phyloP scores from a whole-genome alignment of 305 asterid genomes.

The Lippia alba region DNA sequence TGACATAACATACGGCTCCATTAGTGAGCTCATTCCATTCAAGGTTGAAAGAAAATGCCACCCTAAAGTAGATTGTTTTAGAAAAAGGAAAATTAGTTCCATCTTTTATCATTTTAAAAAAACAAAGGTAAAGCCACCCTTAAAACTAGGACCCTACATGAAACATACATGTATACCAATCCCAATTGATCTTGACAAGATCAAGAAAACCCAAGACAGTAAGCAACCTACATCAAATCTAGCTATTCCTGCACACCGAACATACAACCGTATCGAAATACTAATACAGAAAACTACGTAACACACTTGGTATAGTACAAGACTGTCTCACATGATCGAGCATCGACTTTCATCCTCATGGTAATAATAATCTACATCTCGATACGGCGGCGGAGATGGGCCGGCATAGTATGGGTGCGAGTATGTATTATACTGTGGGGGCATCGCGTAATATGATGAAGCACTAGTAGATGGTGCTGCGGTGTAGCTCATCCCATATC shows the following conservation, averaged over 20 bases:
- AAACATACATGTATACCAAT: not conserved
- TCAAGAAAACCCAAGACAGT: too few species aligned
- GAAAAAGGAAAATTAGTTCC: too few species aligned
- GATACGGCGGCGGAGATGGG: slow-evolving; percentile 37
- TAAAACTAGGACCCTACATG: too few species aligned
- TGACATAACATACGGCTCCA: too few species aligned
- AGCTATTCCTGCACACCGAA: not conserved
- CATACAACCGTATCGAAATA: not conserved
- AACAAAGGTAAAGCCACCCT: too few species aligned
- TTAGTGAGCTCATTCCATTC: too few species aligned
- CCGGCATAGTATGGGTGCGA: slow-evolving; percentile 9
- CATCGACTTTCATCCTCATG: slow-evolving; percentile 38
- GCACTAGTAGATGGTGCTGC: slow-evolving; percentile 29
- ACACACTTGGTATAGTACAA: not conserved
- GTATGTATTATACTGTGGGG: slow-evolving; percentile 28
- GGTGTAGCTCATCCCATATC: slow-evolving; percentile 41
- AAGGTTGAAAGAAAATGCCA: too few species aligned
- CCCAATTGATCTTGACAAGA: not conserved
- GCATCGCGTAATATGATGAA: slow-evolving; percentile 30
- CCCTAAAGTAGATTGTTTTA: too few species aligned
- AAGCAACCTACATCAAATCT: not conserved
- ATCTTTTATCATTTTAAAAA: too few species aligned
- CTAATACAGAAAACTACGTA: not conserved
- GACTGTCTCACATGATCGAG: slow-evolving; percentile 36
- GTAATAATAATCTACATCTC: not conserved